Evolutionary conservation across 225 moss, liverwort and hornwort genomes (phyloP).

Genomic region (Bryum argenteum): DNA sequence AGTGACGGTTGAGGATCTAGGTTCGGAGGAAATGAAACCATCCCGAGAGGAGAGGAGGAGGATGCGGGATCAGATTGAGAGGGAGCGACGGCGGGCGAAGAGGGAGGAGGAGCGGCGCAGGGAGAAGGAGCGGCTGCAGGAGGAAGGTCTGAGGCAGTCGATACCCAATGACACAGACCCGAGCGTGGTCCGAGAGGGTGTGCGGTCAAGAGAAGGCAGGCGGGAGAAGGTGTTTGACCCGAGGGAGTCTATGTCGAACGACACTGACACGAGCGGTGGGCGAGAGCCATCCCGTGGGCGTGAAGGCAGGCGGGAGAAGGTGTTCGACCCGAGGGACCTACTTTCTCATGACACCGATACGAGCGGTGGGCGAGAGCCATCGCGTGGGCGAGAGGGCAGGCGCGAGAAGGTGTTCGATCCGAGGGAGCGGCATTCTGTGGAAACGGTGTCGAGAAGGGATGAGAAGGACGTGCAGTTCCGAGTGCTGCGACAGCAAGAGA

Average conservation of each 20-base stretch:
- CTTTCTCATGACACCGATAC: slow-evolving; percentile 31
- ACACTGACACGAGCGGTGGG: slow-evolving; percentile 32
- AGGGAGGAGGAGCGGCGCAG: slow-evolving; percentile 51
- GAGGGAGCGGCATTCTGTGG: slow-evolving; percentile 41
- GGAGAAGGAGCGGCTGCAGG: slow-evolving; percentile 60
- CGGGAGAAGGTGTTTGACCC: slow-evolving; percentile 57
- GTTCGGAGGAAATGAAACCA: slow-evolving; percentile 47
- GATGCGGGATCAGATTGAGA: slow-evolving; percentile 49
- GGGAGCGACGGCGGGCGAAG: slow-evolving; percentile 50
- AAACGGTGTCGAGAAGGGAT: slow-evolving; percentile 40
- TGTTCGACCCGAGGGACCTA: slow-evolving; percentile 38
- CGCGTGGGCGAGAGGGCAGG: slow-evolving; percentile 41
- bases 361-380: slow-evolving; percentile 27
- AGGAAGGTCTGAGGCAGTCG: slow-evolving; percentile 50
- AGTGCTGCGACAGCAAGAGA: slow-evolving; percentile 48
- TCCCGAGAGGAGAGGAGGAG: slow-evolving; percentile 59
- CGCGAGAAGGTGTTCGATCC: slow-evolving; percentile 58
- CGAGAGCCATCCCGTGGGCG: slow-evolving; percentile 43
- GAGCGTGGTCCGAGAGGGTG: slow-evolving; percentile 25
- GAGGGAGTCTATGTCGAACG: slow-evolving; percentile 39
- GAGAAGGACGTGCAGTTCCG: slow-evolving; percentile 53
- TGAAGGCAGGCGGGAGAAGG: slow-evolving; percentile 54
- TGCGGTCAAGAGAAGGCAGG: slow-evolving; percentile 35
- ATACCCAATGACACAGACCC: slow-evolving; percentile 26
- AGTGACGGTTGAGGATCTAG: slow-evolving; percentile 45